Evolutionary conservation across 768 basidiomycete genomes (phyloP).

Genomic region (Macrolepiota dolichaula): DNA sequence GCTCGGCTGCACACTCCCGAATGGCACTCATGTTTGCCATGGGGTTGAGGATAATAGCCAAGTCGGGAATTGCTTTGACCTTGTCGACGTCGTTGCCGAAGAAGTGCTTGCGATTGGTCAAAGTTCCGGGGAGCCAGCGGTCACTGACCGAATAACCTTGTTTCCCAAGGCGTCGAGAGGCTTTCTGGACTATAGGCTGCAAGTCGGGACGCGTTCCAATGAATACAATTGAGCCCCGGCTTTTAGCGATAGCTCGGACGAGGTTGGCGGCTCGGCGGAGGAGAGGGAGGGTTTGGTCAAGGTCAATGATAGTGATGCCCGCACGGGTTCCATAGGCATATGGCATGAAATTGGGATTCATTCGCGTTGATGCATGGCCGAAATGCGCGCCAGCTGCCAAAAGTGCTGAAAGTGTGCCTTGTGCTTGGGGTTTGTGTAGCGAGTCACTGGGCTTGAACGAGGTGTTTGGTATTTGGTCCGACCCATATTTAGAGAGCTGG

Average conservation of each 20-base stretch:
- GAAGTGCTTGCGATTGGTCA: constrained; percentile 81
- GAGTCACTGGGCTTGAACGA: constrained; percentile 71
- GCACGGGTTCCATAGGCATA: constrained; percentile 92
- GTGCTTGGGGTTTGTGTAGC: constrained; percentile 62
- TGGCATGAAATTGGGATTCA: constrained; percentile 88
- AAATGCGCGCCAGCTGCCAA: constrained; percentile 93
- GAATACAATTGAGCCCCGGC: constrained; percentile 84
- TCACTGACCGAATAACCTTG: constrained; percentile 86
- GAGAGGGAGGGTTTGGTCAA: constrained; percentile 90
- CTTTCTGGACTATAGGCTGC: constrained; percentile 68
- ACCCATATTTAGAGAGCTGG: constrained; percentile 69
- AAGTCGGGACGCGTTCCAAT: constrained; percentile 86
- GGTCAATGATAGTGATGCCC: constrained; percentile 89
- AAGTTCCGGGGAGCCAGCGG: constrained; percentile 92
- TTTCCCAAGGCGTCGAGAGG: constrained; percentile 72
- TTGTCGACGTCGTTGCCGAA: constrained; percentile 57
- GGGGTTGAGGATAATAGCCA: constrained; percentile 90
- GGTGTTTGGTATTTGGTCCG: constrained; percentile 63
- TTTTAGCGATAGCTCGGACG: constrained; percentile 75
- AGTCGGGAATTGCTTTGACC: constrained; percentile 72
- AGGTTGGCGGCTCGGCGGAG: constrained; percentile 88
- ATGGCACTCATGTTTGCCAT: constrained; percentile 81
- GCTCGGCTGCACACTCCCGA: constrained; percentile 84
- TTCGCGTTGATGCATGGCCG: constrained; percentile 79
- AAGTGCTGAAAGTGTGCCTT: constrained; percentile 83